Evolutionary conservation across 169 alveolate species (phyloP), one percentile per base, ranked within the genome.

Genomic region (Neospora caninum): DNA sequence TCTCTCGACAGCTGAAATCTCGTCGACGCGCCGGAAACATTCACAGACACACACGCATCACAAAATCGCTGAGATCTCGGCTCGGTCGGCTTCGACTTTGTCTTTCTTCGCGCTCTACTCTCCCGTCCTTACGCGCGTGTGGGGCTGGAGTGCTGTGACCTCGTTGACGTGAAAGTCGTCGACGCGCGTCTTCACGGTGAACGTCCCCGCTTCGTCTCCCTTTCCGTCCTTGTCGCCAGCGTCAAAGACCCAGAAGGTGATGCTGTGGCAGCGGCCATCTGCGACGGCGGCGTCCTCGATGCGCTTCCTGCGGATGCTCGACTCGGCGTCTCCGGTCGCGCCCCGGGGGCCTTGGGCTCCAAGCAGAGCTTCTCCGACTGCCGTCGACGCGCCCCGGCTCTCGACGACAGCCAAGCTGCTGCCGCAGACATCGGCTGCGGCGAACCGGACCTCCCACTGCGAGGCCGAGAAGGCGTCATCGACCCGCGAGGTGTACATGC

Each of bases 361-460:
- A 4, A 64, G 31, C 53, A 29, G 31, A 49, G 45, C 25, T 42
- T 22, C 25, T 42, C 87, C 38, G 87, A 29, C 38, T 42, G 31
- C 82, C 18, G 41, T 73, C 86, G 49, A 0, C n/a, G 41, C 20
- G 86, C 42, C 45, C 43, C 86, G 39, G 88, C 88, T 80, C 54
- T 42, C 45, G 27, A 89, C 73, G 34, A 70, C 93, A 0, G 93
- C 93, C 34, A 89, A 18, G 88, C 93, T 39, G 88, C 88, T 69
- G 93, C 93, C 2, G 86, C 86, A 43, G 88, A 80, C 31, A 73
- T 89, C 93, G 67, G 93, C 93, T 6, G 93, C 86, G 16, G 88
- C 93, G 18, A 18, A 29, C 45, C 42, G 43, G 42, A 70, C 2
- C 43, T 22, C 27, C 93, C 93, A 89, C 31, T 45, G 49, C 20